Evolutionary conservation across 345 rosid species (phyloP).

Genomic region (Pelargonium nanum): DNA sequence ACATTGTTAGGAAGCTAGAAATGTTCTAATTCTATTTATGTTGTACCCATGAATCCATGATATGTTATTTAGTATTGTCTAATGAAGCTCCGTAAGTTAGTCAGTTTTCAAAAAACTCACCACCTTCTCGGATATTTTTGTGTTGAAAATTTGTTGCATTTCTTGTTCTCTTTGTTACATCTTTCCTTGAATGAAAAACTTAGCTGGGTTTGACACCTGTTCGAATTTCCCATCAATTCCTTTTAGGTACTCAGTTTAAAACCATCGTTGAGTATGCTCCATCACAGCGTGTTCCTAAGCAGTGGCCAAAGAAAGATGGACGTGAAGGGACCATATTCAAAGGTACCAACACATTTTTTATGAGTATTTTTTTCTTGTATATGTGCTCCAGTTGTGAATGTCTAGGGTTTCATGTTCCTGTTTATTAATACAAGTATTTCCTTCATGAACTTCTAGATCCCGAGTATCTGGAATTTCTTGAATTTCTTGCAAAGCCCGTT

Average conservation of each 20-base stretch:
- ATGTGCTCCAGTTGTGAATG: conserved; percentile 8
- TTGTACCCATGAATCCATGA: not conserved
- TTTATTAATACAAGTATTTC: conserved; percentile 15
- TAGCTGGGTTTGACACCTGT: not conserved
- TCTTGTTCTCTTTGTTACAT: not conserved
- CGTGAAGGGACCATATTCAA: conserved; percentile 55
- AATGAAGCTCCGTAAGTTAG: not conserved
- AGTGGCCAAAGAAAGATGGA: conserved; percentile 45
- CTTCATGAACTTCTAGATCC: conserved; percentile 42
- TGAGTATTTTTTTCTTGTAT: not conserved
- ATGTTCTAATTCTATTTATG: not conserved
- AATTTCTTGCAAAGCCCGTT: conserved; percentile 56
- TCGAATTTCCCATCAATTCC: not conserved
- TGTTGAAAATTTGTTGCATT: not conserved
- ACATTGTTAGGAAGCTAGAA: conserved; percentile 1
- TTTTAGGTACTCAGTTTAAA: conserved; percentile 53
- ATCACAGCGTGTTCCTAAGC: conserved; percentile 55
- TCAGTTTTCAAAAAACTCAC: not conserved
- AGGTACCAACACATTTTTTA: conserved; percentile 25
- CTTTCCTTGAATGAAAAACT: not conserved
- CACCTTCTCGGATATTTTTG: not conserved
- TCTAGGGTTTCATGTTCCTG: conserved; percentile 6
- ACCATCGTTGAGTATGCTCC: conserved; percentile 69
- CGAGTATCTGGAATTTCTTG: conserved; percentile 69
- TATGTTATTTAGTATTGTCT: not conserved